Conservation (phyloP, 202 grass and related monocot species). For the Saccharum hybrid region DNA sequence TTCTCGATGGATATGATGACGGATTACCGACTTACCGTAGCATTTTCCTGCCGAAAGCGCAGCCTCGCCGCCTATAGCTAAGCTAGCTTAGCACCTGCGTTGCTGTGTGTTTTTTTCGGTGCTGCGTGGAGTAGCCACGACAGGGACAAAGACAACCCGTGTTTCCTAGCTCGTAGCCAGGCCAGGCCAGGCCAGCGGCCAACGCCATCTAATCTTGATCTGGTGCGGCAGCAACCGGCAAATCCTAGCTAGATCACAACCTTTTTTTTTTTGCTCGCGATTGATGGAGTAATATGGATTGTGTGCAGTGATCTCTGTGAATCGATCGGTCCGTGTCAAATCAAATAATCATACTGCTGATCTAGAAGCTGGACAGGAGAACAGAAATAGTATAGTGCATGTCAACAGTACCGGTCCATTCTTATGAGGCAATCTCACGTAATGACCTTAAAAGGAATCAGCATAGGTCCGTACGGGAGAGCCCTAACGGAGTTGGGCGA, state of each 20-base stretch:
- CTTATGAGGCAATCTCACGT: neutral
- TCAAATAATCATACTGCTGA: neutral
- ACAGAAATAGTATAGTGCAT: neutral
- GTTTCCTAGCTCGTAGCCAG: constrained; percentile 25
- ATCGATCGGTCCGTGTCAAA: neutral
- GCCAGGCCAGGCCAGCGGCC: constrained; percentile 15
- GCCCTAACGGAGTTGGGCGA: neutral
- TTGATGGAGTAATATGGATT: neutral
- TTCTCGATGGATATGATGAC: constrained; percentile 53
- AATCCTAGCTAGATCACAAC: constrained; percentile 18
- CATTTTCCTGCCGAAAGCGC: constrained; percentile 68
- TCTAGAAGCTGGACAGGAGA: neutral
- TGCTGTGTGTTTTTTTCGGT: constrained; percentile 11
- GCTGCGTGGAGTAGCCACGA: constrained; percentile 62
- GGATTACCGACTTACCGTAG: constrained; percentile 55
- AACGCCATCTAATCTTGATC: neutral
- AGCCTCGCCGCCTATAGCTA: constrained; percentile 36
- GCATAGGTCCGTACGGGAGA: neutral
- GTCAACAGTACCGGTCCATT: neutral
- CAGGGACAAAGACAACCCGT: constrained; percentile 57
- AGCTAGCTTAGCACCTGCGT: constrained; percentile 30
- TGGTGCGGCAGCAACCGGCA: constrained; percentile 9
- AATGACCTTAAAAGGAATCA: neutral
- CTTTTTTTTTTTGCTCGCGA: constrained; percentile 4
- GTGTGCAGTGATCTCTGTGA: neutral